Evolutionary conservation across 176 grass and related monocot species (phyloP).

Genomic region (Musa schizocarpa): DNA sequence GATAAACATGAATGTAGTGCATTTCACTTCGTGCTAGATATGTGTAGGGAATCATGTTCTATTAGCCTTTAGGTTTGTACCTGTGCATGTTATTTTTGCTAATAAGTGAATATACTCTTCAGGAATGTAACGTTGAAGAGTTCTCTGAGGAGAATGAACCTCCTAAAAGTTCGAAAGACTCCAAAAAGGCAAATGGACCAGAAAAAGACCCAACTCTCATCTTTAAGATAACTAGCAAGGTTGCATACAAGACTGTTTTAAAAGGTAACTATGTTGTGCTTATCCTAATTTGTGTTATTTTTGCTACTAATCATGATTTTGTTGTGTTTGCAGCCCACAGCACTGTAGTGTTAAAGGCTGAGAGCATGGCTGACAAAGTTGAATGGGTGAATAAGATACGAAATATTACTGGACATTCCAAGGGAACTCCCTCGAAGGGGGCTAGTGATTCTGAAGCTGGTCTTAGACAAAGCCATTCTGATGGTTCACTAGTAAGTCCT

Average conservation of each 20-base stretch:
- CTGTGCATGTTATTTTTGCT: neutral
- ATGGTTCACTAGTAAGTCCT: conserved; percentile 61
- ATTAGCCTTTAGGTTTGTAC: neutral
- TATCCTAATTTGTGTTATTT: neutral
- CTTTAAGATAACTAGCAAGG: conserved; percentile 71
- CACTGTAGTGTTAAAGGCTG: conserved; percentile 62
- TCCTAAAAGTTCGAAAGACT: conserved; percentile 62
- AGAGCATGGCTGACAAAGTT: conserved; percentile 71
- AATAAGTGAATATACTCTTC: neutral
- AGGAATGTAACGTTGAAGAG: conserved; percentile 78
- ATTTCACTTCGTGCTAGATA: neutral
- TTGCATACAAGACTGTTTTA: conserved; percentile 83
- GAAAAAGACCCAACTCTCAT: conserved; percentile 42
- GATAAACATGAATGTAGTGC: too few species aligned
- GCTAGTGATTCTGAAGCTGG: conserved; percentile 23
- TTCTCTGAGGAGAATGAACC: conserved; percentile 52
- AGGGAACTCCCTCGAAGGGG: conserved; percentile 22
- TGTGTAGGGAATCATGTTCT: neutral
- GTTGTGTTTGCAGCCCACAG: conserved; percentile 35
- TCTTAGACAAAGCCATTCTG: conserved; percentile 49
- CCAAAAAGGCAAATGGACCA: conserved; percentile 44
- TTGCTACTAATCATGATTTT: neutral
- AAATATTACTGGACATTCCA: conserved; percentile 28
- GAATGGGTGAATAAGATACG: conserved; percentile 67
- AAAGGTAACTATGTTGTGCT: conserved; percentile 45